These are phyloP conservation scores for Nakazawaea holstii DNA, from an alignment of 805 yeast genomes.

Conservation along the genomic window DNA sequence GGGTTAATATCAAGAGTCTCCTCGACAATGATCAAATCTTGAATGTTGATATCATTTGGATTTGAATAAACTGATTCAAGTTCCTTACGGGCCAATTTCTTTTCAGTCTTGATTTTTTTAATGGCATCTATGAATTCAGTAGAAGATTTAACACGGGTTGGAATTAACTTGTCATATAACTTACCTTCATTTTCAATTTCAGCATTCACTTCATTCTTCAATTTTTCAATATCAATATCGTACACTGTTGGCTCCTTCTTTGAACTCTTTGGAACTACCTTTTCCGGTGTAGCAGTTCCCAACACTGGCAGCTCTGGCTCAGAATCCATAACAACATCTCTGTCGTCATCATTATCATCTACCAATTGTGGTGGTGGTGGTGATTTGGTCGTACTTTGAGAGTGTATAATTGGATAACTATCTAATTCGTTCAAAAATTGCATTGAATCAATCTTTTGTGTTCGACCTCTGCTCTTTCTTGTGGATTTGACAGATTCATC, in stretches of 20 bases:
- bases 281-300: not conserved
- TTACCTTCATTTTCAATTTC: not conserved
- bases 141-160: not conserved
- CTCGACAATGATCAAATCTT: constrained; percentile 6
- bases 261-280: not conserved
- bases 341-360: not conserved
- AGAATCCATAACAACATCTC: constrained; percentile 1
- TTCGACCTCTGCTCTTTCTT: not conserved
- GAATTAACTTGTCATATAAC: not conserved
- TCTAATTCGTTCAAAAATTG: constrained; percentile 2
- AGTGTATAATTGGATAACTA: not conserved
- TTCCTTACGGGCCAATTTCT: not conserved
- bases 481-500: not conserved
- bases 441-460: not conserved
- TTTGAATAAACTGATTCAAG: not conserved
- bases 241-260: not conserved
- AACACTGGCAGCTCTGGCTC: constrained; percentile 1
- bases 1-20: constrained; percentile 2
- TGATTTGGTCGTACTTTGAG: not conserved
- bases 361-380: not conserved
- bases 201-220: not conserved
- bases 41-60: constrained; percentile 1
- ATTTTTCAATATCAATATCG: constrained; percentile 2
- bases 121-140: constrained; percentile 4
- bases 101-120: constrained; percentile 8